Percentiles rank a stretch among this genome's conserved stretches.
Evolutionary conservation across 352 stramenopile species (phyloP).

Genomic region (Globisporangium polare): DNA sequence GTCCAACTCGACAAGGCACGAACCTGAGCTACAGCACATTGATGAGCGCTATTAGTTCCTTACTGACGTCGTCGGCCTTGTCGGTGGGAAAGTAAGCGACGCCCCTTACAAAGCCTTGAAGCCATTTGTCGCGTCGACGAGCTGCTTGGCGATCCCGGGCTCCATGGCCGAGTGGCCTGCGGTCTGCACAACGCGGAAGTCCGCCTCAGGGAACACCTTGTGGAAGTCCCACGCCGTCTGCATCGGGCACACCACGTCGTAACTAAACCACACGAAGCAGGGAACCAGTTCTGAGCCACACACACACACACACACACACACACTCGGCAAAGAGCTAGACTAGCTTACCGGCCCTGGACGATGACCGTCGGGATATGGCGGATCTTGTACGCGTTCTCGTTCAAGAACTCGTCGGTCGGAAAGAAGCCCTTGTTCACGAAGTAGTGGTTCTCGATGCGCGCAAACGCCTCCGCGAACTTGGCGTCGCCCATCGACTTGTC

Average conservation of each 20-base stretch:
- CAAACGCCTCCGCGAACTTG: conserved; percentile 88
- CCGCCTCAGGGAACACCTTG: conserved; percentile 61
- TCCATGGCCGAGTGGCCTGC: conserved; percentile 76
- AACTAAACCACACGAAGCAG: conserved; percentile 27
- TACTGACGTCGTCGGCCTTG: neutral
- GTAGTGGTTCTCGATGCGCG: conserved; percentile 93
- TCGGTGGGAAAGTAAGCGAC: neutral
- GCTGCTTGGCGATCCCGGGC: conserved; percentile 64
- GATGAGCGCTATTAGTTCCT: neutral
- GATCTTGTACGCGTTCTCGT: conserved; percentile 89
- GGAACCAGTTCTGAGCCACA: neutral
- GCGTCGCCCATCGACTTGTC: conserved; percentile 76
- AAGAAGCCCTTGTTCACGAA: conserved; percentile 92
- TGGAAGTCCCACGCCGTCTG: conserved; percentile 87
- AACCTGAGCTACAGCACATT: neutral
- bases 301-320: neutral
- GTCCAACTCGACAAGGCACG: neutral
- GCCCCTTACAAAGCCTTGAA: conserved; percentile 32
- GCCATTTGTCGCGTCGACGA: conserved; percentile 68
- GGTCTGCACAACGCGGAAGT: conserved; percentile 72
- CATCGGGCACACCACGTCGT: conserved; percentile 89
- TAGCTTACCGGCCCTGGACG: conserved; percentile 76
- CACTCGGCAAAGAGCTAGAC: too few relatives aligned
- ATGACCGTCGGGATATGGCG: conserved; percentile 91
- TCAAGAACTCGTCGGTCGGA: conserved; percentile 79